Evolutionary conservation across 2,329 filamentous ascomycete species (phyloP), one percentile per base, ranked within the genome.

Genomic region (Saccharata proteae): DNA sequence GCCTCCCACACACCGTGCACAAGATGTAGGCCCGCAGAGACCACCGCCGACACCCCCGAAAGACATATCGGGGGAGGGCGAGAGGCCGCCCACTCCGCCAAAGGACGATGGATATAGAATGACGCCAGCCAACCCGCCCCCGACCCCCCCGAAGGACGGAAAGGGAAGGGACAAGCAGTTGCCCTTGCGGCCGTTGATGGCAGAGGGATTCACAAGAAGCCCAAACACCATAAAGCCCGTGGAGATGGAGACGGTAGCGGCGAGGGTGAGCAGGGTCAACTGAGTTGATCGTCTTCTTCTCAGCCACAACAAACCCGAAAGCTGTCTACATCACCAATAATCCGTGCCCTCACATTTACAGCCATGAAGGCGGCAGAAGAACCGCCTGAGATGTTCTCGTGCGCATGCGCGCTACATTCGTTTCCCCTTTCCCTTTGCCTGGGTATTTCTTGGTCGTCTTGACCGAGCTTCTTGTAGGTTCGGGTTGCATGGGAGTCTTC

Each of bases 41-140:
- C 57, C 57, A 18, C 61, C 61, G 16, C 57, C 58, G 3, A 63
- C 59, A n/a, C 59, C 59, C 9, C 59, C 59, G 1, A 63, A 62
- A 35, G 54, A 56, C 30, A 46, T 44, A 10, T 43, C 40, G 10
- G 44, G 45, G 12, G 43, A 37, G 2, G 47, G 47, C n/a, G 44
- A 46, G 7, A 38, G 52, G 29, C 51, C 51, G 16, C 50, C 52
- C 3, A 58, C 52, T 11, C 54, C 54, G 11, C 49, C 54, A n/a
- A 57, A 58, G 35, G 51, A 57, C 26, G 35, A 40, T 2, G 17
- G 23, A 3, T 51, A 46, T 29, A 34, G 32, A 16, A 42, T 44
- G 22, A 35, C 46, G 10, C 29, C 24, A 4, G 41, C 51, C 32
- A 45, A 46, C 10, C 49, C 51, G 6, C 54, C 54, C 16, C 56